Evolutionary conservation across 495 filamentous ascomycete species (phyloP).

Genomic region (Aspergillus bertholletiae): DNA sequence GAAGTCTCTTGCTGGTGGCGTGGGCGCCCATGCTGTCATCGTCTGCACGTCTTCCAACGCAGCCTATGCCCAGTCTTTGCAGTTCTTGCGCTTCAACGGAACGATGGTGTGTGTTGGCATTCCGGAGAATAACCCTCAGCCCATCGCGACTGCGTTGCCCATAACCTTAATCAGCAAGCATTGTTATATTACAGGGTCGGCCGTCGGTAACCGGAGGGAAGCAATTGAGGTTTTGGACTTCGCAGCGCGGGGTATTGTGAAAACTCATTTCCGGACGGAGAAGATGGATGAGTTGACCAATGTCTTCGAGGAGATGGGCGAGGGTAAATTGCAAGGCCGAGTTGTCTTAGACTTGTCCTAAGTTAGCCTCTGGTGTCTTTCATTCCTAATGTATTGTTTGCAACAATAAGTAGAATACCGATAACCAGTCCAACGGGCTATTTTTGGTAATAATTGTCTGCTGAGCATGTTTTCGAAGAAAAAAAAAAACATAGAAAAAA

Average conservation of each 20-base stretch:
- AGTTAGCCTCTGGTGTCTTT: not conserved
- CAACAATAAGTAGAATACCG: not conserved
- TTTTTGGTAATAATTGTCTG: too few relatives aligned
- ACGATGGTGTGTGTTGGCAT: slow-evolving; percentile 65
- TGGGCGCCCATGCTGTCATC: slow-evolving; percentile 62
- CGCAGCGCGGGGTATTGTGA: slow-evolving; percentile 57
- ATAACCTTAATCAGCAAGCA: slow-evolving; percentile 48
- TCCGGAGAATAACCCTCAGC: slow-evolving; percentile 55
- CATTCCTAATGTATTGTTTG: slow-evolving; percentile 1
- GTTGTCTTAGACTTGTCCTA: slow-evolving; percentile 57
- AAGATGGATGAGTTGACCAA: slow-evolving; percentile 60
- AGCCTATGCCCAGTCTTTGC: slow-evolving; percentile 58
- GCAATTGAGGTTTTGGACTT: slow-evolving; percentile 66
- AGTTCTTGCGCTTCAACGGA: slow-evolving; percentile 61
- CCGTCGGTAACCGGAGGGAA: slow-evolving; percentile 62
- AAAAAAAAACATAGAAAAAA: too few relatives aligned
- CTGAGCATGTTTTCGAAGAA: too few relatives aligned
- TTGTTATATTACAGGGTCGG: slow-evolving; percentile 54
- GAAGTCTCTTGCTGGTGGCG: slow-evolving; percentile 54
- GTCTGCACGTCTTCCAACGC: slow-evolving; percentile 62
- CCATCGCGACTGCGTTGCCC: slow-evolving; percentile 56
- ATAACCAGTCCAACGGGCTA: too few relatives aligned
- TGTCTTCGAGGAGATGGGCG: slow-evolving; percentile 58
- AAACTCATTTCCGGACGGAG: slow-evolving; percentile 54
- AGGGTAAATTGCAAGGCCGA: slow-evolving; percentile 53